Evolutionary conservation across 164 flowering plant genomes (phyloP).

Genomic region (Vitis vinifera): DNA sequence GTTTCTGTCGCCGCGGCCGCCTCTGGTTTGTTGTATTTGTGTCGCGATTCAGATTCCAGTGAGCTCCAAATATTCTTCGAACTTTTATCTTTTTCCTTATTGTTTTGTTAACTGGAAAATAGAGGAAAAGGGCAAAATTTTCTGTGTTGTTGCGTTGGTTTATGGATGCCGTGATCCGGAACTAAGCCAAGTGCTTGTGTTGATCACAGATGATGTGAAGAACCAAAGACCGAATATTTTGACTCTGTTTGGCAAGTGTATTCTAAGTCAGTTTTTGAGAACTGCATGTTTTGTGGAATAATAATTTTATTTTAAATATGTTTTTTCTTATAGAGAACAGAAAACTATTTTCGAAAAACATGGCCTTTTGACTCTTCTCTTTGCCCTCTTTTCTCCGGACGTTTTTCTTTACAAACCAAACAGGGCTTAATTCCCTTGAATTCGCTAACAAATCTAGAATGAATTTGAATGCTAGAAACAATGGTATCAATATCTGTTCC

Average conservation of each 20-base stretch:
- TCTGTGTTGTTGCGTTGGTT: too few species aligned
- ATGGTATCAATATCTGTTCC: conserved; percentile 20
- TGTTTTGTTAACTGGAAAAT: neutral
- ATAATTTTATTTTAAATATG: too few species aligned
- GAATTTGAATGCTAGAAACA: conserved; percentile 12
- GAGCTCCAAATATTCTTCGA: conserved; percentile 2
- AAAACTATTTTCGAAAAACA: too few species aligned
- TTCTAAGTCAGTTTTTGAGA: neutral
- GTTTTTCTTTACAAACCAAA: too few species aligned
- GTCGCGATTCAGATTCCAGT: conserved; percentile 12
- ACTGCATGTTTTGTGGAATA: neutral
- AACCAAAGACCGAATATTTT: neutral
- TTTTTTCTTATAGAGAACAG: too few species aligned
- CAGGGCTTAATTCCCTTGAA: neutral
- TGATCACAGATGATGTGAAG: neutral
- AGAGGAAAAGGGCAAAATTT: neutral
- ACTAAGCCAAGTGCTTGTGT: neutral
- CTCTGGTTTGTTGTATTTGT: conserved; percentile 16
- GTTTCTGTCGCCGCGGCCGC: conserved; percentile 21
- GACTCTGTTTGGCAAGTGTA: neutral
- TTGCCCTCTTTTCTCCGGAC: too few species aligned
- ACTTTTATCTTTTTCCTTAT: neutral
- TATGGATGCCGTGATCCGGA: too few species aligned
- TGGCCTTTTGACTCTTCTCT: too few species aligned
- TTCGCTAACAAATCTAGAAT: neutral